phyloP scores from a whole-genome alignment of 495 filamentous ascomycete species.

The Hypoxylon lienhwacheense region DNA sequence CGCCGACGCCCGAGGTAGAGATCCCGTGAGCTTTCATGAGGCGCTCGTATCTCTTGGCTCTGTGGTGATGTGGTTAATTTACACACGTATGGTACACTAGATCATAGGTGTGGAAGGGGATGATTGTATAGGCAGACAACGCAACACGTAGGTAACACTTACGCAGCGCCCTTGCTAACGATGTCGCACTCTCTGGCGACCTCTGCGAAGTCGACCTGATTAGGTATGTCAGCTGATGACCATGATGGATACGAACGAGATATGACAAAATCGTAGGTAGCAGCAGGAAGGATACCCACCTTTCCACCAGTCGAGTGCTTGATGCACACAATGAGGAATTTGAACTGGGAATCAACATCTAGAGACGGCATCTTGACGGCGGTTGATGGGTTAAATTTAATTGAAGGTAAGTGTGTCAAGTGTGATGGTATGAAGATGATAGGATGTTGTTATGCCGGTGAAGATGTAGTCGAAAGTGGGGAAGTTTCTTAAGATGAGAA shows the following conservation, averaged over 20 bases:
- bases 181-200: slow-evolving; percentile 67
- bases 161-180: slow-evolving; percentile 67
- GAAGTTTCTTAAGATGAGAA: no score
- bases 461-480: neutral
- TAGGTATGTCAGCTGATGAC: slow-evolving; percentile 18
- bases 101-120: no score
- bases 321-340: slow-evolving; percentile 67
- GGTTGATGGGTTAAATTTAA: neutral
- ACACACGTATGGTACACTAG: neutral
- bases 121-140: neutral
- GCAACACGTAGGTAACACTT: slow-evolving; percentile 41
- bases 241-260: no score
- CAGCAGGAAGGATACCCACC: slow-evolving; percentile 41
- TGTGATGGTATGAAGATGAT: neutral
- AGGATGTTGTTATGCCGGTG: neutral
- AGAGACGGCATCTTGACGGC: slow-evolving; percentile 50
- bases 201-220: slow-evolving; percentile 60
- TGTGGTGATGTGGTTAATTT: slow-evolving; percentile 27
- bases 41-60: slow-evolving; percentile 67
- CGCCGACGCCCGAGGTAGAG: slow-evolving; percentile 12
- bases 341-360: slow-evolving; percentile 58
- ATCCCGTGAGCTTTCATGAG: slow-evolving; percentile 62
- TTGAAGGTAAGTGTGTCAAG: neutral
- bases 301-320: slow-evolving; percentile 58
- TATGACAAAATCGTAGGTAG: neutral